Evolutionary conservation across 345 rosid species (phyloP), one percentile per base, ranked within the genome.

Genomic region (Gossypium bickii): DNA sequence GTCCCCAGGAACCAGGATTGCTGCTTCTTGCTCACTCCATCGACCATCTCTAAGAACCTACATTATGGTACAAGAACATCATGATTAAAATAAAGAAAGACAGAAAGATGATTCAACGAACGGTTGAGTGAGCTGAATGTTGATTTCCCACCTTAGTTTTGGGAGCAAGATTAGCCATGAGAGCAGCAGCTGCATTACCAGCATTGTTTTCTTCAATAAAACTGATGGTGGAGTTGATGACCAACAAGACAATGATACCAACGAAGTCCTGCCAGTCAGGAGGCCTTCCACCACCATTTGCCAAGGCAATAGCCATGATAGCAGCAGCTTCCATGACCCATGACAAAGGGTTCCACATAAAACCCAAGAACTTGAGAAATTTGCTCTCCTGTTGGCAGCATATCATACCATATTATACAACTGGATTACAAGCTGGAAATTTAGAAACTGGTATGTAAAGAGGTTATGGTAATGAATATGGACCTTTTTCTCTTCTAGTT

Each of bases 241-340:
- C 0, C 80, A 93, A 29, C 79, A 93, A 74, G 68, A 80, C 85
- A 67, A 90, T 69, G 68, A 93, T 92, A 49, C 98, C 98, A 15
- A 92, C 87, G 47, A 93, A 93, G 71, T 93, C 96, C 86, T 93
- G 93, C 98, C 98, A 93, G 72, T 93, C 98, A 1, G 98, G 97
- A 79, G 97, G 94, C 76, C 75, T 82, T 76, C 92, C 92, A 48
- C 41, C 81, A 34, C 96, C 96, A 77, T 93, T 92, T 17, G 94
- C 97, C 86, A 93, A 49, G 48, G 79, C 90, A 24, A 93, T 92
- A 68, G 98, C 96, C 96, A 93, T 87, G 27, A 93, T 4, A 43
- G 98, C 97, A 49, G 98, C 98, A 62, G 87, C 89, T 76, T 93
- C 98, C 98, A 93, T 93, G 84, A 93, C 98, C 98, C 98, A 93